Percentiles rank a stretch among this genome's conserved stretches.
These are phyloP conservation scores for Lipomyces orientalis DNA, from an alignment of 805 yeast species.

Conservation along the genomic window DNA sequence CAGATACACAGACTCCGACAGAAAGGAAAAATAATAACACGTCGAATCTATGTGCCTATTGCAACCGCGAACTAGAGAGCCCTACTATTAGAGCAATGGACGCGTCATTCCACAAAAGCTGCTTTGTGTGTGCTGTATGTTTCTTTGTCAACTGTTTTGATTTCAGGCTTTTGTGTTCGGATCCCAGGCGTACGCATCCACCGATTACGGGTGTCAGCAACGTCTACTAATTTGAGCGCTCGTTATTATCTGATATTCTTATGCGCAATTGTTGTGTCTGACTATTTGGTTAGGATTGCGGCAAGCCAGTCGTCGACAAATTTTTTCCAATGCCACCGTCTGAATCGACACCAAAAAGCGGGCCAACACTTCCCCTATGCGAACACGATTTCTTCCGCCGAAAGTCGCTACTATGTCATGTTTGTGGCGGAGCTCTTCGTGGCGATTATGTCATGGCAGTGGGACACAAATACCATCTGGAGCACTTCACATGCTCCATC, in stretches of 20 bases:
- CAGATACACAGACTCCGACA: not conserved
- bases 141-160: conserved; percentile 4
- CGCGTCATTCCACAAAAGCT: conserved; percentile 29
- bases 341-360: not conserved
- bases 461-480: conserved; percentile 89
- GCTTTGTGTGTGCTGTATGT: conserved; percentile 38
- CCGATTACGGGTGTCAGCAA: not conserved
- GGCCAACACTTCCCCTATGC: conserved; percentile 64
- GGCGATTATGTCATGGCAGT: conserved; percentile 95
- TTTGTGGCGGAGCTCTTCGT: conserved; percentile 82
- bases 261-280: not conserved
- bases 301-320: conserved; percentile 76
- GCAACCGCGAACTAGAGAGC: conserved; percentile 21
- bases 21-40: not conserved
- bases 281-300: conserved; percentile 61
- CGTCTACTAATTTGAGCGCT: not conserved
- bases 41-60: conserved; percentile 22
- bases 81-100: conserved; percentile 35
- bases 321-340: conserved; percentile 80
- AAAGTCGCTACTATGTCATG: conserved; percentile 81
- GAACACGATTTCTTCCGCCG: conserved; percentile 91
- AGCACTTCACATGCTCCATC: conserved; percentile 89
- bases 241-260: not conserved
- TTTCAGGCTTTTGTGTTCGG: not conserved
- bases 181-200: not conserved